These are phyloP conservation scores for Scutellaria baicalensis DNA, from an alignment of 257 asterid genomes.

Conservation along the genomic window DNA sequence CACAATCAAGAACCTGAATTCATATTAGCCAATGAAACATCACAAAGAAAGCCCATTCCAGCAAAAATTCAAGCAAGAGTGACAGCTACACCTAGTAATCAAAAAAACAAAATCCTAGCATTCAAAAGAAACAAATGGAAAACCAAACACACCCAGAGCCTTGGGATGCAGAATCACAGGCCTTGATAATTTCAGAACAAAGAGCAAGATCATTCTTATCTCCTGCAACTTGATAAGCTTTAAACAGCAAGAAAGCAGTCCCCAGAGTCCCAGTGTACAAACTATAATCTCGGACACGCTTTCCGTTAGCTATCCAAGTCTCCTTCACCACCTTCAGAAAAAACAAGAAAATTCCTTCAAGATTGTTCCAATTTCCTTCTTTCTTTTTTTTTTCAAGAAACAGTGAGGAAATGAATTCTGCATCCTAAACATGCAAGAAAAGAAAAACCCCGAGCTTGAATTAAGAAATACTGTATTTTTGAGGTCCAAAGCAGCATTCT, in stretches of 20 bases:
- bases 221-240: constrained; percentile 53
- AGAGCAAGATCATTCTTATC: constrained; percentile 49
- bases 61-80: neutral
- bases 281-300: constrained; percentile 48
- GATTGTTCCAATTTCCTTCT: too few relatives aligned
- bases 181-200: constrained; percentile 51
- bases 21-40: too few relatives aligned
- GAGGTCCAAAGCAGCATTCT: constrained; percentile 47
- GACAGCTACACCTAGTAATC: neutral
- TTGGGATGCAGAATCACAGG: constrained; percentile 52
- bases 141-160: constrained; percentile 47
- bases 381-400: neutral
- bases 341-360: constrained; percentile 3
- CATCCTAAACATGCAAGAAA: neutral
- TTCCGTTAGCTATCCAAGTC: constrained; percentile 53
- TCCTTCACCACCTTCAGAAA: constrained; percentile 61
- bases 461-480: constrained; percentile 36
- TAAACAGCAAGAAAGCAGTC: constrained; percentile 76
- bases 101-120: neutral
- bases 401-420: neutral
- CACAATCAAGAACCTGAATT: too few relatives aligned
- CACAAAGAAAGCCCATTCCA: neutral
- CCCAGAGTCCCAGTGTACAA: constrained; percentile 79
- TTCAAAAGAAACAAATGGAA: neutral
- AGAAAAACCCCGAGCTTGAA: neutral